Evolutionary conservation across 331 rosid species (phyloP), one percentile per base, ranked within the genome.

Genomic region (Quercus tomentella): DNA sequence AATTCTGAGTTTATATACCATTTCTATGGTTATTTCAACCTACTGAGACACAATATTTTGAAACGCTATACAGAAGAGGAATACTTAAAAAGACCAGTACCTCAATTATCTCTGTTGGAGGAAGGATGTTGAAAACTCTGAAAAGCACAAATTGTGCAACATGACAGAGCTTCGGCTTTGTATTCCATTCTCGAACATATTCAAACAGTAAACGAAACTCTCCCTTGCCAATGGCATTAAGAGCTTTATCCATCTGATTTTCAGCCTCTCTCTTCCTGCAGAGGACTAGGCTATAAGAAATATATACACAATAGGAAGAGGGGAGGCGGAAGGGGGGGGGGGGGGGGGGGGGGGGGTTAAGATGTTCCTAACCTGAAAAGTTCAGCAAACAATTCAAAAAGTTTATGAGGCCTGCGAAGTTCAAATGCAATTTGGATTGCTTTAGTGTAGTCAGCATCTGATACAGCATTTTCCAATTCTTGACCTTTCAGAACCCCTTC

Each of bases 381-480:
- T 80, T 82, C 86, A 26, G 88, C 72, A 83, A 95, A 91, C 82
- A 92, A 76, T 67, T 77, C 88, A 82, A 73, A 89, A 60, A 90
- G 96, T 81, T 78, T 90, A 78, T 81, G 97, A 51, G 99, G 99
- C 89, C 93, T 87, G 75, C 89, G 93, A 80, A 95, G 87, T 78
- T 93, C 91, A 74, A 95, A 90, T 14, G 96, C 96, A 51, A 95
- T 81, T 91, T 79, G 98, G 77, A 95, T 88, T 80, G 99, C 98
- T 85, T 90, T 93, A 28, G 83, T 61, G 70, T 88, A 95, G 80
- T 95, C 93, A 33, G 99, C 94, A 83, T 91, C 97, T 74, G 85
- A 84, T 69, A 95, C 79, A 45, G 99, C 99, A 91, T 95, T 95
- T 83, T 95, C 96, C 72, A 95, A 92, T 76, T 93, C 99, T 83